Evolutionary conservation across 805 yeast genomes (phyloP).

Genomic region (Wickerhamiella bombiphila): DNA sequence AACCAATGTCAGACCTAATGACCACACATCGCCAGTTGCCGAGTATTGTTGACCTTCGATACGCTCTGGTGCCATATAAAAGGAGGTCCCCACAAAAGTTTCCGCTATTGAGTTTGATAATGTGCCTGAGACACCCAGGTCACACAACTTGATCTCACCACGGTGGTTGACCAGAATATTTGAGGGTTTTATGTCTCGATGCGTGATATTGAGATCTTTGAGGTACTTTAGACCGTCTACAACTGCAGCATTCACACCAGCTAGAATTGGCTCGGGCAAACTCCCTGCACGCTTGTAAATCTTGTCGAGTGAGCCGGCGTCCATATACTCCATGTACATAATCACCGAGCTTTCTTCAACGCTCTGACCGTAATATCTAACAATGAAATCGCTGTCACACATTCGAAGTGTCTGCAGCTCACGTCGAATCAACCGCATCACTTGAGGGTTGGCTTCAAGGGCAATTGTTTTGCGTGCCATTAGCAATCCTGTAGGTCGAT

Average conservation of each 20-base stretch:
- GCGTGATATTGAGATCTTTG: slow-evolving; percentile 77
- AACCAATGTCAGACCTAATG: slow-evolving; percentile 76
- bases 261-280: slow-evolving; percentile 52
- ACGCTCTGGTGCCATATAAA: slow-evolving; percentile 95
- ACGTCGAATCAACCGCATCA: slow-evolving; percentile 70
- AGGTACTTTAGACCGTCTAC: slow-evolving; percentile 69
- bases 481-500: slow-evolving; percentile 70
- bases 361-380: slow-evolving; percentile 84
- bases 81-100: slow-evolving; percentile 95
- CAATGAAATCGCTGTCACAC: slow-evolving; percentile 65
- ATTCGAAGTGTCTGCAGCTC: slow-evolving; percentile 86
- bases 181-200: slow-evolving; percentile 91
- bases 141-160: slow-evolving; percentile 86
- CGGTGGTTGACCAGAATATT: slow-evolving; percentile 75
- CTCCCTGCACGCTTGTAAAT: slow-evolving; percentile 48
- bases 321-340: slow-evolving; percentile 92
- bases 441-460: slow-evolving; percentile 64
- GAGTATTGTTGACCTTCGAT: slow-evolving; percentile 90
- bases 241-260: slow-evolving; percentile 61
- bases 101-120: slow-evolving; percentile 89
- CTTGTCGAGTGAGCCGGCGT: slow-evolving; percentile 82
- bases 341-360: slow-evolving; percentile 57
- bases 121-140: slow-evolving; percentile 91
- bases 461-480: slow-evolving; percentile 87
- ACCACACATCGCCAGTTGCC: slow-evolving; percentile 96